These are phyloP conservation scores for Wickerhamiella lipophila DNA, from an alignment of 805 yeast species.

Conservation along the genomic window DNA sequence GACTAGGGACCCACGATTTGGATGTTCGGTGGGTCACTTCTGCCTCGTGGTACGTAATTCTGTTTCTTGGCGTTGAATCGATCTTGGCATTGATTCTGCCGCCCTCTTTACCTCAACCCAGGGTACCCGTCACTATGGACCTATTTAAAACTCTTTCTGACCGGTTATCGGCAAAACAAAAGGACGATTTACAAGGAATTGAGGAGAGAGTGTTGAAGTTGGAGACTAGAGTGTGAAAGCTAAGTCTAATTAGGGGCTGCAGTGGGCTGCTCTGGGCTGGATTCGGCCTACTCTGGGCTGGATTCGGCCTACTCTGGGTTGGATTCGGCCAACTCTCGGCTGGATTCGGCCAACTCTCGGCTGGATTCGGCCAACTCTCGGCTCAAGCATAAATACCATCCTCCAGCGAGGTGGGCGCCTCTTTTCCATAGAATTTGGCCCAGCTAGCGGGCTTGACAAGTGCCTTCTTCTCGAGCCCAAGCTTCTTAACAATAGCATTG, in stretches of 20 bases:
- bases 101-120: neutral
- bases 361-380: too few species aligned
- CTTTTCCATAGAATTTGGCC: conserved; percentile 73
- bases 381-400: conserved; percentile 70
- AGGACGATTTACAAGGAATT: neutral
- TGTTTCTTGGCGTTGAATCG: conserved; percentile 69
- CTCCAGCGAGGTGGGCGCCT: conserved; percentile 55
- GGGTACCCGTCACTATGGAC: conserved; percentile 7
- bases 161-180: neutral
- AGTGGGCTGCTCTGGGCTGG: too few species aligned
- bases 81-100: conserved; percentile 54
- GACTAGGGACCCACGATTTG: conserved; percentile 70
- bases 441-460: conserved; percentile 53
- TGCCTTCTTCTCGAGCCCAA: conserved; percentile 19
- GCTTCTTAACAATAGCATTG: conserved; percentile 25
- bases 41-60: conserved; percentile 90
- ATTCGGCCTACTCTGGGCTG: too few species aligned
- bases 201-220: neutral
- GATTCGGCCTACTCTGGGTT: too few species aligned
- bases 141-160: conserved; percentile 3
- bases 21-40: conserved; percentile 89
- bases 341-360: too few species aligned
- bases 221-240: too few species aligned
- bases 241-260: too few species aligned
- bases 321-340: too few species aligned